These are phyloP conservation scores for Coemansia sp. DNA, from an alignment of 192 early-diverging fungal genomes.

Conservation along the genomic window DNA sequence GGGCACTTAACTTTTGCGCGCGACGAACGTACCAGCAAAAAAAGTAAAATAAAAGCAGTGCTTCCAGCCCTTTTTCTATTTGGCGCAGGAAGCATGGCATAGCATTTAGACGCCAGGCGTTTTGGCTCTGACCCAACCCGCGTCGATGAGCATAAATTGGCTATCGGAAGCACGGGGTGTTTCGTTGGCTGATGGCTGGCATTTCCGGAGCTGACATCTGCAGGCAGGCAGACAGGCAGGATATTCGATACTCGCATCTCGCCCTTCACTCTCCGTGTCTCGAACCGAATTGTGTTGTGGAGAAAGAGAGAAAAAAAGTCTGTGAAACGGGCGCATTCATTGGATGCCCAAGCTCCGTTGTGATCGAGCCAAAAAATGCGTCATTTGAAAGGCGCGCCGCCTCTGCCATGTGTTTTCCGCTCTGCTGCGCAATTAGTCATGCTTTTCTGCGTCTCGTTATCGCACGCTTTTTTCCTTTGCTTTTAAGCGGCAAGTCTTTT, in stretches of 20 bases:
- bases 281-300: neutral
- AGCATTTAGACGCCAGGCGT: conserved; percentile 1
- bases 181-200: neutral
- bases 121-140: conserved; percentile 8
- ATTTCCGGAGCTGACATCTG: neutral
- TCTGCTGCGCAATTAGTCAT: conserved; percentile 5
- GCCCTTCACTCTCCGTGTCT: neutral
- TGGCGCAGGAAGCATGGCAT: neutral
- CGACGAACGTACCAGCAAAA: too few species aligned
- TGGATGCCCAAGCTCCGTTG: conserved; percentile 1
- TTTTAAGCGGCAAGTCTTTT: too few species aligned
- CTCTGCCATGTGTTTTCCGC: neutral
- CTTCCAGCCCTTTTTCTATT: neutral
- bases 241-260: neutral
- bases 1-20: too few species aligned
- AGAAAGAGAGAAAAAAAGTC: neutral
- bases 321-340: neutral
- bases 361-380: conserved; percentile 1
- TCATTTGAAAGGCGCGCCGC: neutral
- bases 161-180: conserved; percentile 1
- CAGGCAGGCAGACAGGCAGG: too few species aligned
- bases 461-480: neutral
- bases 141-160: conserved; percentile 5
- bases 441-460: neutral
- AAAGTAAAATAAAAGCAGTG: too few species aligned